These are phyloP conservation scores for Lecanicillium sp. DNA, from an alignment of 2,329 filamentous ascomycete genomes.

Conservation along the genomic window DNA sequence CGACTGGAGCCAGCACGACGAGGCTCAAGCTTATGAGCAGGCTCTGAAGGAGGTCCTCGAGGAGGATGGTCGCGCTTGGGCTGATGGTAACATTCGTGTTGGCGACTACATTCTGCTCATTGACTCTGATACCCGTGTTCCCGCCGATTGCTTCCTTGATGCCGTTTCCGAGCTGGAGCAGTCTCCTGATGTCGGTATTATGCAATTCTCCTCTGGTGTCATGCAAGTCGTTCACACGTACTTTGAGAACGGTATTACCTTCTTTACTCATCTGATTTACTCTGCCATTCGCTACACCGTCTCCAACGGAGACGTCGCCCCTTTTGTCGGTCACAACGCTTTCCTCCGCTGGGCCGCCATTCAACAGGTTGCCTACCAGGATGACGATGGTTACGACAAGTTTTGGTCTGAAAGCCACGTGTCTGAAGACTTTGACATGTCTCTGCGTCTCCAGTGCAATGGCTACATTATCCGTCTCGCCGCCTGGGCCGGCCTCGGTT, in stretches of 20 bases:
- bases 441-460: conserved; percentile 62
- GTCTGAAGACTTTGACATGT: conserved; percentile 78
- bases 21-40: conserved; percentile 56
- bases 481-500: conserved; percentile 66
- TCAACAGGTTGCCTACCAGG: conserved; percentile 62
- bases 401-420: conserved; percentile 78
- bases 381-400: conserved; percentile 66
- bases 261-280: conserved; percentile 69
- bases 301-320: conserved; percentile 66
- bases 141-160: conserved; percentile 67
- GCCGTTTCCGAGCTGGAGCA: conserved; percentile 77
- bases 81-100: conserved; percentile 76
- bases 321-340: conserved; percentile 76
- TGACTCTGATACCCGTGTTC: conserved; percentile 73
- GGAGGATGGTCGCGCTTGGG: conserved; percentile 64
- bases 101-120: conserved; percentile 73
- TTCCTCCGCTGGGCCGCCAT: conserved; percentile 68
- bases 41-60: conserved; percentile 58
- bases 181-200: conserved; percentile 68
- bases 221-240: conserved; percentile 72
- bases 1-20: conserved; percentile 61
- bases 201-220: conserved; percentile 70
- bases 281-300: conserved; percentile 71
- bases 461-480: conserved; percentile 68
- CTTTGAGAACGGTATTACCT: conserved; percentile 62